phyloP scores from a whole-genome alignment of 805 yeast genomes.

The Spathaspora hagerdaliae region DNA sequence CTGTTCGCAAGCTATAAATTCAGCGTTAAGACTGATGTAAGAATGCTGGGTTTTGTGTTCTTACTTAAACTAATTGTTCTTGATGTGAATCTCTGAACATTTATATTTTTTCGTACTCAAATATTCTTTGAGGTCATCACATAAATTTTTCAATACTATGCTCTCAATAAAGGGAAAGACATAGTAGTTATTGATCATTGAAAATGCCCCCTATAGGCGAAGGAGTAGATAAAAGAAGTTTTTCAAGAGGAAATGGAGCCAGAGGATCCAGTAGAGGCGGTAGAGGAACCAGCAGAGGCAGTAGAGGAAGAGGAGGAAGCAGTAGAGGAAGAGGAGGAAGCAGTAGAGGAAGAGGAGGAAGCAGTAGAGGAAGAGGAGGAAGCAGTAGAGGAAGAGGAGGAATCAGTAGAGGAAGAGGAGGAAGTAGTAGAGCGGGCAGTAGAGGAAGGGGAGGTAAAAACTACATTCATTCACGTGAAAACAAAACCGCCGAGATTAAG shows the following conservation, averaged over 20 bases:
- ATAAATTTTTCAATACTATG: too few species aligned
- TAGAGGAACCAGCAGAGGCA: background rate
- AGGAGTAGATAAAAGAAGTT: background rate
- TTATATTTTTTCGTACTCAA: too few species aligned
- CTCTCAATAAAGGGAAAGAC: too few species aligned
- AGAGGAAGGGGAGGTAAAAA: background rate
- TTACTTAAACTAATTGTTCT: too few species aligned
- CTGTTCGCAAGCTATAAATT: too few species aligned
- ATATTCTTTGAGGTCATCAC: too few species aligned
- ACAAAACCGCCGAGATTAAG: slow-evolving; percentile 62
- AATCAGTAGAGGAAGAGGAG: background rate
- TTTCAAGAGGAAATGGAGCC: too few species aligned
- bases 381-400: background rate
- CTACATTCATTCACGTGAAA: slow-evolving; percentile 23
- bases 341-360: background rate
- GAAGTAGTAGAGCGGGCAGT: background rate
- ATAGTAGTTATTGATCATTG: too few species aligned
- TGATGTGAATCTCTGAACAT: too few species aligned
- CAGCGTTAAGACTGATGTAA: too few species aligned
- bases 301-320: background rate
- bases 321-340: background rate
- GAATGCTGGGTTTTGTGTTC: too few species aligned
- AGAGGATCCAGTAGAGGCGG: background rate
- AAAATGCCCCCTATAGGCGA: too few species aligned
- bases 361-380: background rate